Evolutionary conservation across 306 rosid species (phyloP), one percentile per base, ranked within the genome.

Genomic region (Cucumis melo): DNA sequence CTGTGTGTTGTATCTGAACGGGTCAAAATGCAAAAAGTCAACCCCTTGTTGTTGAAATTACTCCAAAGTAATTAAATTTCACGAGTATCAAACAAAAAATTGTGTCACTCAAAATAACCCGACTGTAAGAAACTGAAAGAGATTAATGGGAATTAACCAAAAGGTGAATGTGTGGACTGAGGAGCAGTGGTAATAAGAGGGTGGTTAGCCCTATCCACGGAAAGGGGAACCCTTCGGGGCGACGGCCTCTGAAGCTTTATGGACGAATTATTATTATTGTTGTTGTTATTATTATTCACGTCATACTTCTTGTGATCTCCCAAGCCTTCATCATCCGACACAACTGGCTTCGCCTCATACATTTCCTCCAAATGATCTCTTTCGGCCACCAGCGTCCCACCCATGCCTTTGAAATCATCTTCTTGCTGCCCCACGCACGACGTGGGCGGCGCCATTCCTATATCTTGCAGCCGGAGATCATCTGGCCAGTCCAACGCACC

Each of bases 401-500:
- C 55, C 5, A 39, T 68, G 5, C 34, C 74, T 44, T 68, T 67
- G 34, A 67, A 67, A 10, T 65, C 56, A 21, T 68, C 38, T 42
- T 68, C 56, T 44, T 68, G 75, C n/a, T 64, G 44, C 21, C n/a
- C 56, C 20, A 51, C 56, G 8, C 56, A 51, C 8, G 56, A 36
- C 27, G 36, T 32, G 4, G 72, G 48, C 48, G 66, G 66, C 20
- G 66, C 66, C 66, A 61, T 81, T 87, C 83, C 79, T 93, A 95
- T 73, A 17, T 64, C 46, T 10, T 93, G 97, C 41, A 89, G 89
- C 83, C 97, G 78, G 8, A 93, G 88, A 80, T 94, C 98, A n/a
- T 94, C 97, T 11, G 90, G 76, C 98, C 98, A 94, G 24, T 91
- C 85, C 85, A 93, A 82, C 32, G 92, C 94, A 77, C 91, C 92